Conservation (phyloP, 164 flowering plant species). For the Stephania yunnanensis region DNA sequence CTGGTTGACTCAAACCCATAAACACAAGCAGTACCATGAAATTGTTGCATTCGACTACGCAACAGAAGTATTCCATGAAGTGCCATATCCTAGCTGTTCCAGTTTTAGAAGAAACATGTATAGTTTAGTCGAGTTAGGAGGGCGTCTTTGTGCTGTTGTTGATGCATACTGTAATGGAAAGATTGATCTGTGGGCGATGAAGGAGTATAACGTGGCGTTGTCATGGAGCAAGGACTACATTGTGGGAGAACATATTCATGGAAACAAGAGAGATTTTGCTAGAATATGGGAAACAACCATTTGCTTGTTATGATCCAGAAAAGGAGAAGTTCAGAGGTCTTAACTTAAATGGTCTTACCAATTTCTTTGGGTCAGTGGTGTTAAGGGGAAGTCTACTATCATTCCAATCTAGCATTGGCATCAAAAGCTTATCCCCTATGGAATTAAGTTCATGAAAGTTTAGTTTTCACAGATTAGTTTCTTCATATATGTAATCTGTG, state of each 20-base stretch:
- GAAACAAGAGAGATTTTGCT: no score
- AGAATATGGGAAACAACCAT: background rate
- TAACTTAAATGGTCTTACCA: background rate
- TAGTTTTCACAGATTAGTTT: no score
- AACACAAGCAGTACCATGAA: no score
- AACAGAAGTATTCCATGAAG: slow-evolving; percentile 24
- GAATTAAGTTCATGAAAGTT: no score
- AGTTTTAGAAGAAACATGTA: background rate
- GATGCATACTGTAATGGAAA: no score
- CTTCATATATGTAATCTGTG: no score
- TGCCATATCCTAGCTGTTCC: no score
- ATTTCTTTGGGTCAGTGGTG: background rate
- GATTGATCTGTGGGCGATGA: slow-evolving; percentile 37
- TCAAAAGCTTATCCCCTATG: no score
- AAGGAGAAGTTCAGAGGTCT: background rate
- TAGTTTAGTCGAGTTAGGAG: no score
- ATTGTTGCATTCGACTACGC: slow-evolving; percentile 26
- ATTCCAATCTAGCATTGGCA: background rate
- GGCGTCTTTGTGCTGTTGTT: no score
- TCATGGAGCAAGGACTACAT: slow-evolving; percentile 20
- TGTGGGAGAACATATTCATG: no score
- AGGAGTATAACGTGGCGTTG: slow-evolving; percentile 26
- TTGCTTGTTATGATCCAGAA: background rate
- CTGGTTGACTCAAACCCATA: slow-evolving; percentile 17
- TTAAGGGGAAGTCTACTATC: background rate